Conservation (phyloP, 2,329 filamentous ascomycete species). For the Penicillium sp. region DNA sequence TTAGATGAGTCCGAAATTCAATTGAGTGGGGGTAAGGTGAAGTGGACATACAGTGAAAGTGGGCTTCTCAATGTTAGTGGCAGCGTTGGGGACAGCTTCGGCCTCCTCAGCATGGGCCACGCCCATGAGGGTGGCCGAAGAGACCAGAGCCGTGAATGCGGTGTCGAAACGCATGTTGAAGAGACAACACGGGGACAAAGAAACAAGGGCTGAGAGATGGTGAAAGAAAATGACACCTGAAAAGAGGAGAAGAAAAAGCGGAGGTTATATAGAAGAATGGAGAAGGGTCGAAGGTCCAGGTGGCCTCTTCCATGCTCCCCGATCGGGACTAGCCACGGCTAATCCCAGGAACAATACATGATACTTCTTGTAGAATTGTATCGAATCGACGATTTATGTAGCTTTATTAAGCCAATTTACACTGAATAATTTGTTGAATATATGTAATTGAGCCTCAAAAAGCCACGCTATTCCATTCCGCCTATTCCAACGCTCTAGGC, state of each 20-base stretch:
- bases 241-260: constrained; percentile 18
- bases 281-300: constrained; percentile 38
- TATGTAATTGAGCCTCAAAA: no score
- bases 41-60: constrained; percentile 77
- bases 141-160: constrained; percentile 68
- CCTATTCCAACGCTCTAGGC: not conserved
- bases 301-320: constrained; percentile 43
- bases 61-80: constrained; percentile 67
- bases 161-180: constrained; percentile 80
- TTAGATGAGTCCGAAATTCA: constrained; percentile 8
- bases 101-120: constrained; percentile 69
- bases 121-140: constrained; percentile 66
- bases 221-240: constrained; percentile 8
- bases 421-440: no score
- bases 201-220: constrained; percentile 15
- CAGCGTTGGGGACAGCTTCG: constrained; percentile 56
- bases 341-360: not conserved
- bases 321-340: constrained; percentile 23
- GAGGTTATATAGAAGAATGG: constrained; percentile 32
- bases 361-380: not conserved
- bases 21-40: not conserved
- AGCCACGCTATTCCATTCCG: no score
- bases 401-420: no score
- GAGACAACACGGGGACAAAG: constrained; percentile 23
- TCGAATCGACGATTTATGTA: no score